Evolutionary conservation across 345 rosid genomes (phyloP), one percentile per base, ranked within the genome.

Genomic region (Physaria fendleri): DNA sequence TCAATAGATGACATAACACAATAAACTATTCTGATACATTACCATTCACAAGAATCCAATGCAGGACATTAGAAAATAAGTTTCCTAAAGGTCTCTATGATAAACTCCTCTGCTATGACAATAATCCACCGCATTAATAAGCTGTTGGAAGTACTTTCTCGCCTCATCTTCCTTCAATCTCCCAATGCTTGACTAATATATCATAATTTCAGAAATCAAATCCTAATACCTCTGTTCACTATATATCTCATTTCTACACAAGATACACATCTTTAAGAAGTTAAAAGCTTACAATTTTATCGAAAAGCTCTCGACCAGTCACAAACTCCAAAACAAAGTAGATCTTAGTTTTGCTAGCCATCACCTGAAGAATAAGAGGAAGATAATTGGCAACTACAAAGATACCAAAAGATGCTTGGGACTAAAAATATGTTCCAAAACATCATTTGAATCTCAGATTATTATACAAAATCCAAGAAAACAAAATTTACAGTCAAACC

Each of bases 241-340:
- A n/a, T n/a, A n/a, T n/a, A 52, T 52, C 62, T 45, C 62, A 28
- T 13, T 6, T 44, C 43, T 20, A 10, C 30, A 44, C 2, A n/a
- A 15, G n/a, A 39, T 4, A 5, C 1, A 12, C 14, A n/a, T 38
- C 7, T 49, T 56, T 48, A 13, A 24, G 27, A 24, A 24, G 1
- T 24, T 5, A 48, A 58, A 54, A 70, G 27, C 92, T 82, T 80
- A 94, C 99, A 69, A 94, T 94, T 80, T 83, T 87, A 77, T 94
- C 96, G 60, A 94, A 89, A 69, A 93, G 96, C 80, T 94, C 99
- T 20, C 97, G 97, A 24, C 99, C 99, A 42, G 99, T 90, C 16
- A 85, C 92, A 33, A 94, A 85, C 62, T 94, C 90, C 77, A 94
- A 48, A 32, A 94, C 96, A 23, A 94, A 90, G 71, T 94, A 94